phyloP scores from a whole-genome alignment of 2,329 filamentous ascomycete species.

The Xylariaceae sp. region DNA sequence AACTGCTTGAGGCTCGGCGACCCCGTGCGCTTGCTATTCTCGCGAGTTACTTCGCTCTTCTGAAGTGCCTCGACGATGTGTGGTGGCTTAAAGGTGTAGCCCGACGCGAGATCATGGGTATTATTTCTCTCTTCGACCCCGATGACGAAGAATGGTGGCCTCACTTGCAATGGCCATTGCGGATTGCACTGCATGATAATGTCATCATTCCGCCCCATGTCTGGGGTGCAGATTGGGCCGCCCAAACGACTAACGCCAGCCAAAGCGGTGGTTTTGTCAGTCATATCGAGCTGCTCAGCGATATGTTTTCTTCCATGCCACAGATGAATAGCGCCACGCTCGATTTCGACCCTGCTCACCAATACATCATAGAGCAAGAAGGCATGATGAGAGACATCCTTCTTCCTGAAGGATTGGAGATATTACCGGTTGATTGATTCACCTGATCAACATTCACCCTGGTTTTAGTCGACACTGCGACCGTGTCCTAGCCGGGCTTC shows the following conservation, averaged over 20 bases:
- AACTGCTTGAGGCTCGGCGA: slow-evolving; percentile 54
- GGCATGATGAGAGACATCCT: slow-evolving; percentile 22
- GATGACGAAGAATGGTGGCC: slow-evolving; percentile 56
- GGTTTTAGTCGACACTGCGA: not conserved
- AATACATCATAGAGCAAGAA: slow-evolving; percentile 19
- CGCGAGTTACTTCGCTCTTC: slow-evolving; percentile 62
- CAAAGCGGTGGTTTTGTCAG: slow-evolving; percentile 35
- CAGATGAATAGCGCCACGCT: slow-evolving; percentile 18
- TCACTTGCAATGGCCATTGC: slow-evolving; percentile 57
- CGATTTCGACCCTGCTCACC: slow-evolving; percentile 21
- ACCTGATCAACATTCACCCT: not conserved
- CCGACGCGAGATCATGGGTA: slow-evolving; percentile 60
- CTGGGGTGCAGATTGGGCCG: slow-evolving; percentile 52
- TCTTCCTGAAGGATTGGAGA: slow-evolving; percentile 20
- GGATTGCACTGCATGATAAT: slow-evolving; percentile 55
- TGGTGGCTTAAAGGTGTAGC: slow-evolving; percentile 71
- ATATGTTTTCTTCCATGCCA: slow-evolving; percentile 35
- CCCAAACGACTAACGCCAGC: slow-evolving; percentile 37
- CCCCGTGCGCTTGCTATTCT: slow-evolving; percentile 61
- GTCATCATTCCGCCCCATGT: slow-evolving; percentile 51
- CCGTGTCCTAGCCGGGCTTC: not conserved
- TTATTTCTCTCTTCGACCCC: slow-evolving; percentile 55
- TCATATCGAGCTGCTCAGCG: slow-evolving; percentile 45
- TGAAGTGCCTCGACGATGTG: slow-evolving; percentile 57
- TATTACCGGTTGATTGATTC: slow-evolving; percentile 22